Evolutionary conservation across 768 basidiomycete genomes (phyloP), one percentile per base, ranked within the genome.

Genomic region (Sporobolomyces pararoseus): DNA sequence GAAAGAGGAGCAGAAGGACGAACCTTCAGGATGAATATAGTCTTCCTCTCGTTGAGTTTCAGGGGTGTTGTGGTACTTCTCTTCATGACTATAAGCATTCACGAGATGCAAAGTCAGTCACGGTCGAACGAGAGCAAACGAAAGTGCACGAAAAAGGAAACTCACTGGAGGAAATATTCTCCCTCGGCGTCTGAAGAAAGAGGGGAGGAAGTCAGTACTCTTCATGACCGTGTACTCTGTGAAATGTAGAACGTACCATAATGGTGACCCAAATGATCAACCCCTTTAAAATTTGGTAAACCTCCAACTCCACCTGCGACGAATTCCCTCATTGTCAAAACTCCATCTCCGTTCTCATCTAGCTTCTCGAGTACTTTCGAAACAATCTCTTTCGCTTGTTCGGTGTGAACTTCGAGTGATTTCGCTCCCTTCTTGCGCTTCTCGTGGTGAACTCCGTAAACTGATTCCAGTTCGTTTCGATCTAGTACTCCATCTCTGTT

Each of bases 11-110:
- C 79, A 92, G 91, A 42, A 10, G 7, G 32, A n/a, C 72, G 53
- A 7, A 64, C 72, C 72, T 80, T 98, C 96, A 1, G 92, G 89
- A 79, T 99, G 96, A 68, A 78, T 88, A 81, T 98, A 99, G 0
- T 93, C 84, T 74, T 91, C 91, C 78, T 97, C 94, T 0, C 92
- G 93, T 79, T 98, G 96, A 0, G 95, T 98, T 78, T 98, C 96
- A 0, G 93, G 94, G 42, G 95, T 97, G 34, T 87, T 88, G 80
- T 99, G 96, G 83, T 84, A 96, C 80, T 90, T 81, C 81, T 98
- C 94, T 86, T 99, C 96, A 80, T 99, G 96, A 77, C 98, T 73
- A 21, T 17, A 19, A 31, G 25, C n/a, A 42, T 39, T 2, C 51
- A 21, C 17, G 7, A 27, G 7, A 4, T 44, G 12, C 13, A 19